Conservation (phyloP, 805 yeast genomes). For the Spathaspora sp. region DNA sequence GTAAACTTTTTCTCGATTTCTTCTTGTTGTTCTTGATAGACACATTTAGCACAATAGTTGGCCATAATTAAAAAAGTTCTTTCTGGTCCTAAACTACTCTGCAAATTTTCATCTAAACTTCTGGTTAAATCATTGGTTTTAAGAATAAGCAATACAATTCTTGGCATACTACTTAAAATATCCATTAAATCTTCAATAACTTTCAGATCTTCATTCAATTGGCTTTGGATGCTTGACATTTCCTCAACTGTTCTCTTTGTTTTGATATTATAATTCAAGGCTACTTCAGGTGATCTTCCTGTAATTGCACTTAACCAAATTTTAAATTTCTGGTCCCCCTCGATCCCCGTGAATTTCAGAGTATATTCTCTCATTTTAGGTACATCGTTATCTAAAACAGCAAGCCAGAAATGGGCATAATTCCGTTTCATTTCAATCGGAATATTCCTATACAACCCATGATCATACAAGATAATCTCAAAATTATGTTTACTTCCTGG, state of each 20-base stretch:
- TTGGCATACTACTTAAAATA: slow-evolving; percentile 74
- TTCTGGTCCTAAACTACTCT: slow-evolving; percentile 82
- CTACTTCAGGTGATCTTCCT: slow-evolving; percentile 83
- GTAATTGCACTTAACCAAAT: slow-evolving; percentile 91
- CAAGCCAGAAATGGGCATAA: slow-evolving; percentile 91
- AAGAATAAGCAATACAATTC: slow-evolving; percentile 77
- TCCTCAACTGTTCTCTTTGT: slow-evolving; percentile 58
- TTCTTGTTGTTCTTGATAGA: slow-evolving; percentile 64
- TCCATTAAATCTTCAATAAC: slow-evolving; percentile 74
- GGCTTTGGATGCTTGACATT: slow-evolving; percentile 59
- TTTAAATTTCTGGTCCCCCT: slow-evolving; percentile 69
- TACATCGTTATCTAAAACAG: slow-evolving; percentile 69
- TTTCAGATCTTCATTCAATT: slow-evolving; percentile 55
- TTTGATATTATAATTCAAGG: slow-evolving; percentile 58
- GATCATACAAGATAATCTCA: slow-evolving; percentile 90
- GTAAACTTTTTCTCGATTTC: slow-evolving; percentile 13
- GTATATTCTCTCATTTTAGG: slow-evolving; percentile 71
- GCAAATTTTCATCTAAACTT: slow-evolving; percentile 77
- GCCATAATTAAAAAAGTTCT: slow-evolving; percentile 88
- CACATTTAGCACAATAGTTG: slow-evolving; percentile 79
- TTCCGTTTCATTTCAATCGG: slow-evolving; percentile 72
- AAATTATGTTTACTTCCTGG: slow-evolving; percentile 57
- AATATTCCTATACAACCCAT: slow-evolving; percentile 87
- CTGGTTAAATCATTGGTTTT: slow-evolving; percentile 94
- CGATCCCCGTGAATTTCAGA: slow-evolving; percentile 70